A percentile compares a stretch with the other conserved stretches of the same genome.
Evolutionary conservation across 305 asterid genomes (phyloP).

Genomic region (Fraxinus sp.): DNA sequence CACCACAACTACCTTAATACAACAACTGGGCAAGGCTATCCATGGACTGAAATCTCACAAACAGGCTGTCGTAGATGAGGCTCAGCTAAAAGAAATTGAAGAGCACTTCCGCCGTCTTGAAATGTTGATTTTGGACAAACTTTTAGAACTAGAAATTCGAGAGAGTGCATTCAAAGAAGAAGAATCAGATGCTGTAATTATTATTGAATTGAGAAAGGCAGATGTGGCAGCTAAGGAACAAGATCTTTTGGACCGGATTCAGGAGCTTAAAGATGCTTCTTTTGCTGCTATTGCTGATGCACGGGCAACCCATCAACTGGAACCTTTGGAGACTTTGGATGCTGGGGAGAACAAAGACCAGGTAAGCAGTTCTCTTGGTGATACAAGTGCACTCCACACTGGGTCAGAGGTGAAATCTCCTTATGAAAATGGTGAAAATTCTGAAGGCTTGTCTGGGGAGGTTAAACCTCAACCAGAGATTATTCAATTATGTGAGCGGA

Average conservation of each 20-base stretch:
- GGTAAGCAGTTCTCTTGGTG: neutral
- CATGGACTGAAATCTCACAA: neutral
- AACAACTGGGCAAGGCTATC: neutral
- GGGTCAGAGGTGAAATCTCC: neutral
- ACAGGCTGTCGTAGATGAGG: neutral
- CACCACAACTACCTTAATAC: neutral
- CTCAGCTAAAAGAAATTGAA: neutral
- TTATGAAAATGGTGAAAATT: neutral
- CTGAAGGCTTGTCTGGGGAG: neutral
- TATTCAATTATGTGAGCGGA: neutral
- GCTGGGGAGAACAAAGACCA: neutral
- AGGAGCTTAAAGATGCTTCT: neutral
- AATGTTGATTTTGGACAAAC: neutral
- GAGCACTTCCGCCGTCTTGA: neutral
- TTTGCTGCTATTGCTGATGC: neutral
- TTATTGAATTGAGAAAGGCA: neutral
- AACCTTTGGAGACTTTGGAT: neutral
- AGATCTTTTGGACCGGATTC: neutral
- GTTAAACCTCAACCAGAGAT: neutral
- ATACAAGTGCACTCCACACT: neutral
- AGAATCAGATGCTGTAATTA: neutral
- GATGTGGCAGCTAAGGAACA: neutral
- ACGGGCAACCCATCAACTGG: neutral
- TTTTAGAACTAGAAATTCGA: neutral
- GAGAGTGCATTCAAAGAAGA: neutral